These are phyloP conservation scores for Cladosporium sp. DNA, from an alignment of 2,329 filamentous ascomycete genomes.

Conservation along the genomic window DNA sequence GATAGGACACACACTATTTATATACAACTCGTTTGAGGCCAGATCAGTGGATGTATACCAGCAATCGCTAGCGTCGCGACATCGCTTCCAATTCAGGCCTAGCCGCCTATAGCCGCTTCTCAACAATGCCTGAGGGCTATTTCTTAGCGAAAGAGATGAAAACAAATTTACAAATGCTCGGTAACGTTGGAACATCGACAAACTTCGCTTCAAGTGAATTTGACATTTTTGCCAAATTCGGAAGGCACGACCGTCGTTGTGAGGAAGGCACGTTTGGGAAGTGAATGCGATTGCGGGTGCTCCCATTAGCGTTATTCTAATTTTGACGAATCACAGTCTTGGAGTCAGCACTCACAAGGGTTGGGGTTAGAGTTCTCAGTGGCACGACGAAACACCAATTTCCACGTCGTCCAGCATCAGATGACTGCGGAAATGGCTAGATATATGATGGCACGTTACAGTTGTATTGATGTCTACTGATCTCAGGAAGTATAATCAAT, in stretches of 20 bases:
- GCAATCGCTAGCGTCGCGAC: constrained; percentile 4
- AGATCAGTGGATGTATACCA: background rate
- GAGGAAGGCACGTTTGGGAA: background rate
- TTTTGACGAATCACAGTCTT: background rate
- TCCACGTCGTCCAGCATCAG: background rate
- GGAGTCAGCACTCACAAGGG: background rate
- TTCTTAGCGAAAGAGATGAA: background rate
- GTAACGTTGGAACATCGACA: no score
- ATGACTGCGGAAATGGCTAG: background rate
- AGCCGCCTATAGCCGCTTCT: background rate
- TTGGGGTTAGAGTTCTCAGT: background rate
- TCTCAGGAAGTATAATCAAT: background rate
- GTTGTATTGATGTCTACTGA: background rate
- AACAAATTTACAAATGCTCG: no score
- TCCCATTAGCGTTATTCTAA: background rate
- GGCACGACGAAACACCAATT: background rate
- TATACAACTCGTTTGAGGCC: background rate
- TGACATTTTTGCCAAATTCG: background rate
- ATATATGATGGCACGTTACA: background rate
- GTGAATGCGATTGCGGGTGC: background rate
- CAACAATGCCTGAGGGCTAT: background rate
- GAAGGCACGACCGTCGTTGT: background rate
- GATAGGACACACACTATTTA: background rate
- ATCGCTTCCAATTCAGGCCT: background rate
- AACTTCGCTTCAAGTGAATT: no score